Conservation (phyloP, 1,284 basidiomycete genomes). For the Microbotryum saponariae region DNA sequence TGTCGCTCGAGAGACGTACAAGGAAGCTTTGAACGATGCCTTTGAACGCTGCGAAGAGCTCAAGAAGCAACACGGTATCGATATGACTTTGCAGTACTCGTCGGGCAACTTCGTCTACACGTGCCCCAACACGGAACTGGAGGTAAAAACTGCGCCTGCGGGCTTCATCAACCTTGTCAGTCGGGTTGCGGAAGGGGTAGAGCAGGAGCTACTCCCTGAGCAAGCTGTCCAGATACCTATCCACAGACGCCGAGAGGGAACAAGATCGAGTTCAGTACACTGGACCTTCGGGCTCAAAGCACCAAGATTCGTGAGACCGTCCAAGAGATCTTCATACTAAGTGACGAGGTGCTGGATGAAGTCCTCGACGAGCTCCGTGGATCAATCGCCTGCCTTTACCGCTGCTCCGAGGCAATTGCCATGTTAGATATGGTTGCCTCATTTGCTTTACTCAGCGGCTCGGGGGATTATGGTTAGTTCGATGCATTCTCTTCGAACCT, state of each 20-base stretch:
- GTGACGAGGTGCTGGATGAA: slow-evolving; percentile 33
- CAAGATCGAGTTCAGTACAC: slow-evolving; percentile 33
- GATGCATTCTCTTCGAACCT: not conserved
- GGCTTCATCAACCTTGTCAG: slow-evolving; percentile 34
- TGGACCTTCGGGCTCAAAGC: slow-evolving; percentile 37
- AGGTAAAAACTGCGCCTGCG: slow-evolving; percentile 14
- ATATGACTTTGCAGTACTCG: slow-evolving; percentile 20
- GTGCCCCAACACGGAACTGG: slow-evolving; percentile 18
- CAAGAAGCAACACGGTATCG: slow-evolving; percentile 11
- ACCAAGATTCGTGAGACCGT: slow-evolving; percentile 32
- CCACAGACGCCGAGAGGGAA: slow-evolving; percentile 33
- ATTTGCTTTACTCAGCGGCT: slow-evolving; percentile 11
- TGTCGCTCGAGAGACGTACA: slow-evolving; percentile 79
- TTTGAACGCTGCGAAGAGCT: slow-evolving; percentile 23
- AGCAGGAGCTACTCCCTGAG: not conserved
- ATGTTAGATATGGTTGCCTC: slow-evolving; percentile 77
- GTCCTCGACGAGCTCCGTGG: slow-evolving; percentile 32
- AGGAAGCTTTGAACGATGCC: slow-evolving; percentile 45
- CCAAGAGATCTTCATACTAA: slow-evolving; percentile 36
- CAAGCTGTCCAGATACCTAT: not conserved
- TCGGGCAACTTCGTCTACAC: slow-evolving; percentile 26
- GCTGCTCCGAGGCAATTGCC: slow-evolving; percentile 50
- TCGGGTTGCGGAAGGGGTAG: not conserved
- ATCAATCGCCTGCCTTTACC: slow-evolving; percentile 34
- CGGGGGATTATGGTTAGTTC: not conserved